phyloP scores from a whole-genome alignment of 768 basidiomycete genomes.

The Rhizopogon rudus region DNA sequence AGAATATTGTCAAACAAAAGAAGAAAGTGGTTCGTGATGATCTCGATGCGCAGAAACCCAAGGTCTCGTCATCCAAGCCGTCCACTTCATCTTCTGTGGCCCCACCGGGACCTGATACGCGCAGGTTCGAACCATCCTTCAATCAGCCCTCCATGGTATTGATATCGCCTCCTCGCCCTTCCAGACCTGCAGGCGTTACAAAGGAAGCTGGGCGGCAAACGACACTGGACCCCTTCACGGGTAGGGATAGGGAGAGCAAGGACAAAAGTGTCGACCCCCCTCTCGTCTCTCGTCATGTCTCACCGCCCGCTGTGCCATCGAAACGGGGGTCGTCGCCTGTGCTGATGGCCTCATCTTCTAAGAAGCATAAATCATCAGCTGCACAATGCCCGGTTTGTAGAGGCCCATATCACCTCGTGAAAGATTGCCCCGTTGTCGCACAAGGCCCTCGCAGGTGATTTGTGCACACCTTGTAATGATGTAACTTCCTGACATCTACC shows the following conservation, averaged over 20 bases:
- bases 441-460: conserved; percentile 51
- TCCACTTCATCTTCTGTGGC: not conserved
- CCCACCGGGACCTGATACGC: not conserved
- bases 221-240: not conserved
- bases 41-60: not conserved
- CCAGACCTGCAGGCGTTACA: not conserved
- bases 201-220: not conserved
- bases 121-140: not conserved
- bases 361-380: conserved; percentile 32
- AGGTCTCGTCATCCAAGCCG: conserved; percentile 2
- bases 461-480: conserved; percentile 3
- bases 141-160: not conserved
- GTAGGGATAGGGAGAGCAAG: not conserved
- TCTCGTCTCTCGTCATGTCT: not conserved
- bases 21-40: not conserved
- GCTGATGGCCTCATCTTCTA: conserved; percentile 21
- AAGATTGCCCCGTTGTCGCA: conserved; percentile 51
- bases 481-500: conserved; percentile 5
- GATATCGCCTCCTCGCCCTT: not conserved
- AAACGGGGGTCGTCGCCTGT: conserved; percentile 34
- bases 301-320: conserved; percentile 13
- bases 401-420: conserved; percentile 38
- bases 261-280: not conserved
- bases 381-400: conserved; percentile 47
- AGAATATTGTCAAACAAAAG: not conserved